Evolutionary conservation across 2,329 filamentous ascomycete genomes (phyloP).

Genomic region (Exophiala aquamarina): DNA sequence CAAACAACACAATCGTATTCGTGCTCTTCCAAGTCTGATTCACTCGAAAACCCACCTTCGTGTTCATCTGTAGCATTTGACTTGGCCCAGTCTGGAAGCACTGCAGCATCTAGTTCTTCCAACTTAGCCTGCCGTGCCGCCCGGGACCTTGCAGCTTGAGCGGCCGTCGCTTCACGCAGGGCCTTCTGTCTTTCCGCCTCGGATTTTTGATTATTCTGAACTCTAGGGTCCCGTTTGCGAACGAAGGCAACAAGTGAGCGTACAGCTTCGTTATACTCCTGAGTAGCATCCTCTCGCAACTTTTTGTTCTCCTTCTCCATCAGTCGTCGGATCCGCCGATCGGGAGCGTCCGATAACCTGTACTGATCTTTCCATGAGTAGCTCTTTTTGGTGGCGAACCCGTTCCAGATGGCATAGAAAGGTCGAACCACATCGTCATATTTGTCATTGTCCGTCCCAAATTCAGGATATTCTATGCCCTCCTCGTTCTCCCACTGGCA

Average conservation of each 20-base stretch:
- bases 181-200: conserved; percentile 78
- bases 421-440: conserved; percentile 74
- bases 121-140: conserved; percentile 72
- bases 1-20: conserved; percentile 65
- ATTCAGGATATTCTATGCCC: conserved; percentile 71
- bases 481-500: conserved; percentile 66
- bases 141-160: conserved; percentile 79
- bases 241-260: conserved; percentile 83
- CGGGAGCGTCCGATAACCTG: conserved; percentile 79
- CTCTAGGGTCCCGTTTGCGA: conserved; percentile 86
- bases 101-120: conserved; percentile 46
- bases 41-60: conserved; percentile 46
- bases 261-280: conserved; percentile 92
- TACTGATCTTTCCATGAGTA: conserved; percentile 91
- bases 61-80: conserved; percentile 48
- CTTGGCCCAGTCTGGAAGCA: conserved; percentile 73
- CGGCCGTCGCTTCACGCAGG: conserved; percentile 73
- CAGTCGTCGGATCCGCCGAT: conserved; percentile 74
- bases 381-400: conserved; percentile 79
- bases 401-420: conserved; percentile 80
- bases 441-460: conserved; percentile 72
- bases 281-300: conserved; percentile 74
- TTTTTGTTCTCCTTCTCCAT: conserved; percentile 97
- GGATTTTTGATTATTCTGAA: conserved; percentile 71
- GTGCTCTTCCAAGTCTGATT: conserved; percentile 51